These are phyloP conservation scores for Acrocalymma vagum DNA, from an alignment of 2,329 filamentous ascomycete species.

Conservation along the genomic window DNA sequence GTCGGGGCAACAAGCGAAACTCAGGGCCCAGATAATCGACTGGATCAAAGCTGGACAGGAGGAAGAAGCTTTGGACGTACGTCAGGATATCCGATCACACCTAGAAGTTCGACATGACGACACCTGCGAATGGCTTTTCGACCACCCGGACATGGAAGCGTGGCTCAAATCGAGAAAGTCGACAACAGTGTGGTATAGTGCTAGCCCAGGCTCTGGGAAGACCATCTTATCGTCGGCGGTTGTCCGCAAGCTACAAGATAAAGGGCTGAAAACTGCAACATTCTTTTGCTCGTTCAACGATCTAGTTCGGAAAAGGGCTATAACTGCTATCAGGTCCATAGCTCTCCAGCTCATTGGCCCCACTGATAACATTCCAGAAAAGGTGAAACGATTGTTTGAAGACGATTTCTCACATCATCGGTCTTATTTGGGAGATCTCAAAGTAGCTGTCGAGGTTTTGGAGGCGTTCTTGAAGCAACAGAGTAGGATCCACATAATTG, in stretches of 20 bases:
- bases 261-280: constrained; percentile 1
- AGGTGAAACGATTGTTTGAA: constrained; percentile 9
- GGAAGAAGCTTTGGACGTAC: constrained; percentile 8
- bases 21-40: constrained; percentile 3
- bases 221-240: constrained; percentile 5
- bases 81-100: constrained; percentile 2
- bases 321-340: constrained; percentile 13
- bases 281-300: constrained; percentile 21
- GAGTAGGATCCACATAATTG: constrained; percentile 13
- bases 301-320: constrained; percentile 8
- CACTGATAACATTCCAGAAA: constrained; percentile 11
- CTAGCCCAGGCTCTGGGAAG: constrained; percentile 8
- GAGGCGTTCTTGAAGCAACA: constrained; percentile 8
- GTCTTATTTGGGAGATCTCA: constrained; percentile 5
- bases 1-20: constrained; percentile 2
- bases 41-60: constrained; percentile 12
- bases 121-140: constrained; percentile 10
- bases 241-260: constrained; percentile 2
- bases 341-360: constrained; percentile 12
- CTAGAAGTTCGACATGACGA: constrained; percentile 4
- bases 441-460: constrained; percentile 6
- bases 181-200: constrained; percentile 8
- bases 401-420: constrained; percentile 10
- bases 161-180: constrained; percentile 6
- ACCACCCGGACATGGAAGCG: constrained; percentile 4